Conservation (phyloP, 2,329 filamentous ascomycete species). For the Raffaelea arxii region DNA sequence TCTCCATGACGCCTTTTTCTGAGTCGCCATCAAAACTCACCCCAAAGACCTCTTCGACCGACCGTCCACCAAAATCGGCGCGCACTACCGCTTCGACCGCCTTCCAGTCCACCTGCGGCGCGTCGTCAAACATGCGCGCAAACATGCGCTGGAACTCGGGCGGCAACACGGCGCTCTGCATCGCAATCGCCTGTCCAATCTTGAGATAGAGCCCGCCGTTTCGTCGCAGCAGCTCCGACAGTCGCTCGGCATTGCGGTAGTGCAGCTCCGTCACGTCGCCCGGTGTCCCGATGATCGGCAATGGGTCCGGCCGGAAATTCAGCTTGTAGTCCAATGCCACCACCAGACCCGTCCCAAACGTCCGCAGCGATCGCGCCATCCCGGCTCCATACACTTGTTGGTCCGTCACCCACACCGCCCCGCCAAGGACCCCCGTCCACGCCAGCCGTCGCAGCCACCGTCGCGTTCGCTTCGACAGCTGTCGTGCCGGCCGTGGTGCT, state of each 20-base stretch:
- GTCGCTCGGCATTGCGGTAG: conserved; percentile 67
- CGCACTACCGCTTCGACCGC: conserved; percentile 77
- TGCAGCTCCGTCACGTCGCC: conserved; percentile 73
- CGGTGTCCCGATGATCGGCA: conserved; percentile 25
- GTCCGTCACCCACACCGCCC: conserved; percentile 59
- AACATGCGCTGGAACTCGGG: conserved; percentile 97
- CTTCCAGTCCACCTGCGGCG: conserved; percentile 82
- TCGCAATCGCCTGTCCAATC: conserved; percentile 95
- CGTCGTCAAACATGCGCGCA: conserved; percentile 92
- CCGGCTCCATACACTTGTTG: conserved; percentile 68
- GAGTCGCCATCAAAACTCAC: conserved; percentile 67
- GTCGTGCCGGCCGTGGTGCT: conserved; percentile 57
- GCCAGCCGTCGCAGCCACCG: conserved; percentile 71
- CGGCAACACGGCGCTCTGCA: conserved; percentile 91
- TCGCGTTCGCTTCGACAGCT: conserved; percentile 58
- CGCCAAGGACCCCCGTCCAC: conserved; percentile 49
- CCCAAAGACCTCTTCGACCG: conserved; percentile 84
- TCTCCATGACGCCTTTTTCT: conserved; percentile 53
- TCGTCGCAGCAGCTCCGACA: conserved; percentile 69
- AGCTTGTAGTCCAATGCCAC: conserved; percentile 92
- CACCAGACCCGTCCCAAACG: conserved; percentile 68
- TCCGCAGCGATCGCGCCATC: conserved; percentile 67
- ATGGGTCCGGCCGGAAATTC: conserved; percentile 78
- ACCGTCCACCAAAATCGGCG: conserved; percentile 78
- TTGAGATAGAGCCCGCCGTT: conserved; percentile 96